A percentile compares a stretch with the other conserved stretches of the same genome.
phyloP scores from a whole-genome alignment of 2,329 filamentous ascomycete species.

The Clonostachys rosea region DNA sequence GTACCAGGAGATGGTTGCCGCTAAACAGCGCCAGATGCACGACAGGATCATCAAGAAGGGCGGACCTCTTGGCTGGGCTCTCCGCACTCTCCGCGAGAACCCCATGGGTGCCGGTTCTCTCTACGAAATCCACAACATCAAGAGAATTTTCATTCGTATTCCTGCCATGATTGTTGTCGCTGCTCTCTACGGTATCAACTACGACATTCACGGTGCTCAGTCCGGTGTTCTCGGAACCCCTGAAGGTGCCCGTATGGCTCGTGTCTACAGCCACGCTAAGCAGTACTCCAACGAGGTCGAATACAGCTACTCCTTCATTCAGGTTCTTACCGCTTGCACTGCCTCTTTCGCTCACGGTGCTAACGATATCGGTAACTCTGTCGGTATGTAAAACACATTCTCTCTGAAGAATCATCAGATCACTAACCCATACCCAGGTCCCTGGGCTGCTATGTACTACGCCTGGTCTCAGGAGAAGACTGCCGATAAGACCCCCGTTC shows the following conservation, averaged over 20 bases:
- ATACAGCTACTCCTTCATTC: slow-evolving; percentile 42
- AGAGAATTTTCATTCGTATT: slow-evolving; percentile 56
- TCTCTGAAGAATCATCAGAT: no score
- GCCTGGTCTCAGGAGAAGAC: slow-evolving; percentile 39
- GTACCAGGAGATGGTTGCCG: slow-evolving; percentile 59
- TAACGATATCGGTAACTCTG: slow-evolving; percentile 50
- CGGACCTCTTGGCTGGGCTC: slow-evolving; percentile 75
- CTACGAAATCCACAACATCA: slow-evolving; percentile 71
- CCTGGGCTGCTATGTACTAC: slow-evolving; percentile 46
- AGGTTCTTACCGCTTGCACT: slow-evolving; percentile 45
- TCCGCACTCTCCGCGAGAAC: slow-evolving; percentile 72
- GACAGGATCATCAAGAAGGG: slow-evolving; percentile 56
- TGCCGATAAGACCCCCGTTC: slow-evolving; percentile 28
- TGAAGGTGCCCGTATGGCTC: slow-evolving; percentile 66
- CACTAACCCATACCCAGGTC: slow-evolving; percentile 8
- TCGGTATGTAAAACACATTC: slow-evolving; percentile 16
- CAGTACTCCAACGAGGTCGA: slow-evolving; percentile 50
- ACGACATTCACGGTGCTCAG: slow-evolving; percentile 78
- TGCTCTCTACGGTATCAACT: slow-evolving; percentile 70
- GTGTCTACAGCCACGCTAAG: slow-evolving; percentile 41
- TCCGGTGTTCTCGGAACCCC: slow-evolving; percentile 66
- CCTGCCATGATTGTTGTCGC: slow-evolving; percentile 63
- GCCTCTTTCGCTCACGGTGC: slow-evolving; percentile 52
- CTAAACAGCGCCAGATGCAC: slow-evolving; percentile 54
- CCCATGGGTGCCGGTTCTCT: slow-evolving; percentile 67